These are phyloP conservation scores for Pseudogymnoascus sp. DNA, from an alignment of 2,329 filamentous ascomycete species.

Conservation along the genomic window DNA sequence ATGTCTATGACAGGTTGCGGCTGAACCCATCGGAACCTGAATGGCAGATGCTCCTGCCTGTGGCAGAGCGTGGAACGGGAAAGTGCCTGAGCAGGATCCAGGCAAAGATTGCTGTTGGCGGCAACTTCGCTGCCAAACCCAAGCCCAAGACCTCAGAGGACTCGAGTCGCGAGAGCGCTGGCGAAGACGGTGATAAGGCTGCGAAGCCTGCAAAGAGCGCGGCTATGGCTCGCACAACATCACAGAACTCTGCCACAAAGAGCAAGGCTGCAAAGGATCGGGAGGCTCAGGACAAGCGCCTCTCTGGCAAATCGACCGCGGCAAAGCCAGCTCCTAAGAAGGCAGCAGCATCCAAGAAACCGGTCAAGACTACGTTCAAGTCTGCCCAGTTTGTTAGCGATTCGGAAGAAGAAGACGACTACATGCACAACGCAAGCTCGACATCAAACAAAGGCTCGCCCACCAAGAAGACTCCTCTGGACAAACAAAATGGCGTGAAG, in stretches of 20 bases:
- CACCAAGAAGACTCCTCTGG: background rate
- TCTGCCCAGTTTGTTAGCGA: constrained; percentile 27
- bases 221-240: constrained; percentile 42
- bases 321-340: constrained; percentile 26
- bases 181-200: constrained; percentile 38
- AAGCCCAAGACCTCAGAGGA: constrained; percentile 38
- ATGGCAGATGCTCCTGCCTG: constrained; percentile 54
- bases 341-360: constrained; percentile 20
- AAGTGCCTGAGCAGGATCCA: constrained; percentile 56
- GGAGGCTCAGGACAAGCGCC: constrained; percentile 49
- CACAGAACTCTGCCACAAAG: constrained; percentile 43
- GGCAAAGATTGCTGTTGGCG: constrained; percentile 47
- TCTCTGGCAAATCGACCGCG: constrained; percentile 26
- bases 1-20: constrained; percentile 51
- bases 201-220: constrained; percentile 27
- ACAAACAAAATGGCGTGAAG: background rate
- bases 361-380: constrained; percentile 29
- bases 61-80: constrained; percentile 50
- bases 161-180: constrained; percentile 34
- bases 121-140: constrained; percentile 38
- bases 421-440: background rate
- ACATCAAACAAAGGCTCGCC: background rate
- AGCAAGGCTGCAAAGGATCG: constrained; percentile 49
- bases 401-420: constrained; percentile 23
- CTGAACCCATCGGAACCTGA: constrained; percentile 47